phyloP scores from a whole-genome alignment of 768 basidiomycete species.

The Suillus clintonianus region DNA sequence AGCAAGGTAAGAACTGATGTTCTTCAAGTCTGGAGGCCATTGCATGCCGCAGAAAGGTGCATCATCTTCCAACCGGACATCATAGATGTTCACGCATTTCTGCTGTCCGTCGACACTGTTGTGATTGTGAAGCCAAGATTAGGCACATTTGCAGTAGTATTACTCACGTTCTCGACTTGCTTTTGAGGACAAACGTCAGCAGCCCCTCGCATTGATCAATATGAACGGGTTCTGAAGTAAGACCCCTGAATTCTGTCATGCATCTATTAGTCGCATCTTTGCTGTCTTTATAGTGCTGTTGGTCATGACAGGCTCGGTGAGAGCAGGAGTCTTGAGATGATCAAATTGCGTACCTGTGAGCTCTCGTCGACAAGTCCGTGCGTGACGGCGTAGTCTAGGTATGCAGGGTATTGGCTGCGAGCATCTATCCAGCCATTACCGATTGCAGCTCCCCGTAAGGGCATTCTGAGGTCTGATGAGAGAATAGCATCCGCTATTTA shows the following conservation, averaged over 20 bases:
- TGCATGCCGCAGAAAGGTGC: slow-evolving; percentile 94
- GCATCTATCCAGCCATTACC: slow-evolving; percentile 99
- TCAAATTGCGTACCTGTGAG: slow-evolving; percentile 52
- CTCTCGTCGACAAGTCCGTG: slow-evolving; percentile 75
- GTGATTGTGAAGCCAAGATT: not conserved
- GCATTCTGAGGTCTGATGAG: slow-evolving; percentile 55
- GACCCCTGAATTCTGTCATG: slow-evolving; percentile 40
- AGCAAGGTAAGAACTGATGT: slow-evolving; percentile 75
- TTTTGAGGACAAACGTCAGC: slow-evolving; percentile 43
- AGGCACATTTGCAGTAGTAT: not conserved
- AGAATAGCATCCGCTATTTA: slow-evolving; percentile 75
- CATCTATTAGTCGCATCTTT: slow-evolving; percentile 65
- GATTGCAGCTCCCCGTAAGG: slow-evolving; percentile 81
- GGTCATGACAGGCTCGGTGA: not conserved
- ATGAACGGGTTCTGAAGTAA: slow-evolving; percentile 53
- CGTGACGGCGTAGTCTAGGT: slow-evolving; percentile 82
- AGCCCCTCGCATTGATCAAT: slow-evolving; percentile 62
- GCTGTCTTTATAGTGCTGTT: slow-evolving; percentile 61
- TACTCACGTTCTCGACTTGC: slow-evolving; percentile 25
- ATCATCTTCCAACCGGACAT: slow-evolving; percentile 86
- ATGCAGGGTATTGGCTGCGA: slow-evolving; percentile 84
- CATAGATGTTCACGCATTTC: slow-evolving; percentile 93
- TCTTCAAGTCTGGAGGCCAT: slow-evolving; percentile 88
- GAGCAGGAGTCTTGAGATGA: not conserved
- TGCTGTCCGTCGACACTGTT: slow-evolving; percentile 64